Percentiles rank a stretch among this genome's conserved stretches.
Conservation (phyloP, 2,329 filamentous ascomycete species). For the Tolypocladium tundrense region DNA sequence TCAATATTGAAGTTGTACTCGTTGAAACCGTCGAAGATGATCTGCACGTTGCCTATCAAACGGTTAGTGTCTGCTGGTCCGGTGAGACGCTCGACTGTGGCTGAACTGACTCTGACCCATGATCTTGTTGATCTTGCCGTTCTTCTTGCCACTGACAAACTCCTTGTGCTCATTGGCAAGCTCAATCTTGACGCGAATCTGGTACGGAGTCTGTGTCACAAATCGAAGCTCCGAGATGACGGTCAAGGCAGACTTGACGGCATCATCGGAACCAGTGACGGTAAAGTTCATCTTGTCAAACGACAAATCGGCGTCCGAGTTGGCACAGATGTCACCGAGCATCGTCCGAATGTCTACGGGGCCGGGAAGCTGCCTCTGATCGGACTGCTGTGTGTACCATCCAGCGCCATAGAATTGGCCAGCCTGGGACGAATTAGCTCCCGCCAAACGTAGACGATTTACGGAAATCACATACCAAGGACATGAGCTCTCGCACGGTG, state of each 20-base stretch:
- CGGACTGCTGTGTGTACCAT: constrained; percentile 83
- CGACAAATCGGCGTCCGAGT: constrained; percentile 86
- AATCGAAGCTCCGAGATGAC: constrained; percentile 90
- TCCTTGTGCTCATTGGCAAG: constrained; percentile 99
- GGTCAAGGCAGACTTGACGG: constrained; percentile 88
- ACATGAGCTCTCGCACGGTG: constrained; percentile 92
- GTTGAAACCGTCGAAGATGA: constrained; percentile 98
- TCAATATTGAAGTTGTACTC: constrained; percentile 99
- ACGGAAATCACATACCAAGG: constrained; percentile 51
- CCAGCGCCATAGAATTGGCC: constrained; percentile 96
- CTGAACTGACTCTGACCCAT: constrained; percentile 75
- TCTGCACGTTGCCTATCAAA: constrained; percentile 75
- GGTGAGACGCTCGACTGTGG: background rate
- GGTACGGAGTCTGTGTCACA: constrained; percentile 76
- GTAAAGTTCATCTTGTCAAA: constrained; percentile 93
- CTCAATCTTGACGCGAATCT: constrained; percentile 96
- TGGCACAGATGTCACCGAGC: constrained; percentile 90
- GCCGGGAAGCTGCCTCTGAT: constrained; percentile 50
- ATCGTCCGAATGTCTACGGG: constrained; percentile 75
- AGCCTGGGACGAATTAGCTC: constrained; percentile 44
- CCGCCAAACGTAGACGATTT: background rate
- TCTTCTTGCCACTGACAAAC: constrained; percentile 98
- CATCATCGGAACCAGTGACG: constrained; percentile 90
- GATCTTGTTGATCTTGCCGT: constrained; percentile 99
- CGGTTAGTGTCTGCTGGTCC: background rate